These are phyloP conservation scores for Coemansia sp. DNA, from an alignment of 192 early-diverging fungal species.

Conservation along the genomic window DNA sequence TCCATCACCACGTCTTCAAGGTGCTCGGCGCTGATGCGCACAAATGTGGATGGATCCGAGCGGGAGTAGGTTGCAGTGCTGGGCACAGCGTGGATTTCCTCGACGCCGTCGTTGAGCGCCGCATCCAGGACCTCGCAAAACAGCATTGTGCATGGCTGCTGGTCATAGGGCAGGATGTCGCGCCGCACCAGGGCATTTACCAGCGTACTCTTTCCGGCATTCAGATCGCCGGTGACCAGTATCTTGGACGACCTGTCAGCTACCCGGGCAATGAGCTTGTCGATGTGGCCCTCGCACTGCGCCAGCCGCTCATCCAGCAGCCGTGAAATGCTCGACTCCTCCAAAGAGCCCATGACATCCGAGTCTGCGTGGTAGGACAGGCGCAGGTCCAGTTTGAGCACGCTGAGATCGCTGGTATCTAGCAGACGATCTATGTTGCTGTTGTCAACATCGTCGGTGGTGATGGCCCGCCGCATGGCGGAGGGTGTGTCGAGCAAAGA, in stretches of 20 bases:
- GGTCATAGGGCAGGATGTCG: conserved; percentile 90
- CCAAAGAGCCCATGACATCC: conserved; percentile 62
- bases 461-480: conserved; percentile 32
- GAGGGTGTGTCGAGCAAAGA: conserved; percentile 16
- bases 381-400: conserved; percentile 69
- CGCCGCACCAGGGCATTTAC: conserved; percentile 92
- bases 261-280: conserved; percentile 80
- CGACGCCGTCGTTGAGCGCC: conserved; percentile 80
- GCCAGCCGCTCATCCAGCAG: conserved; percentile 67
- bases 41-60: conserved; percentile 68
- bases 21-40: conserved; percentile 64
- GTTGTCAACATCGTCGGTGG: conserved; percentile 21
- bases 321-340: conserved; percentile 67
- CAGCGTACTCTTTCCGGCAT: conserved; percentile 96
- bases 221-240: conserved; percentile 95
- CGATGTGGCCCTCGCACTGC: conserved; percentile 72
- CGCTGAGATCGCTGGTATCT: conserved; percentile 42
- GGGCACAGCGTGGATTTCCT: conserved; percentile 90
- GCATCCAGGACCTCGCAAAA: conserved; percentile 97
- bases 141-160: conserved; percentile 95
- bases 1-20: conserved; percentile 83
- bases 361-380: conserved; percentile 62
- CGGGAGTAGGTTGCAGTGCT: conserved; percentile 68
- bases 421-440: conserved; percentile 13
- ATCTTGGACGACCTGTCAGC: conserved; percentile 90